Evolutionary conservation across 768 basidiomycete genomes (phyloP).

Genomic region (Crucibulum laeve): DNA sequence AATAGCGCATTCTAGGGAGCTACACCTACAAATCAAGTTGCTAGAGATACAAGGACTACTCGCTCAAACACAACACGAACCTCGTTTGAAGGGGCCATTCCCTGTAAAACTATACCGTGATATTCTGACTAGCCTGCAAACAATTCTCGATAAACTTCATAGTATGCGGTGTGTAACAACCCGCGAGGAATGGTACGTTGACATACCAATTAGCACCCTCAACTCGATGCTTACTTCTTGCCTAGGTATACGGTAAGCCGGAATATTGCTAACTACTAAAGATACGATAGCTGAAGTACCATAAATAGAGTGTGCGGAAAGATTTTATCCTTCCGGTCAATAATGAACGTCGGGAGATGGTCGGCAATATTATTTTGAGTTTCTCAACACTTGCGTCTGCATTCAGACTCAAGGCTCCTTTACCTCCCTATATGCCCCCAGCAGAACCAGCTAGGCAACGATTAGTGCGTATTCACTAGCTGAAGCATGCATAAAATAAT

Average conservation of each 20-base stretch:
- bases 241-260: slow-evolving; percentile 69
- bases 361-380: slow-evolving; percentile 89
- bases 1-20: slow-evolving; percentile 59
- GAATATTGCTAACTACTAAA: neutral
- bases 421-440: slow-evolving; percentile 96
- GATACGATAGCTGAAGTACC: neutral
- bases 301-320: slow-evolving; percentile 62
- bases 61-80: slow-evolving; percentile 87
- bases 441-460: slow-evolving; percentile 80
- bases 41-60: slow-evolving; percentile 84
- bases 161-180: slow-evolving; percentile 98
- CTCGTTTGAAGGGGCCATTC: slow-evolving; percentile 93
- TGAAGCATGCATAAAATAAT: neutral
- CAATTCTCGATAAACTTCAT: slow-evolving; percentile 84
- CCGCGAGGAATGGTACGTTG: slow-evolving; percentile 81
- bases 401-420: slow-evolving; percentile 81
- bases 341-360: slow-evolving; percentile 87
- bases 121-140: slow-evolving; percentile 77
- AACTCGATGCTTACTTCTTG: slow-evolving; percentile 4
- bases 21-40: slow-evolving; percentile 89
- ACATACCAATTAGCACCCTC: slow-evolving; percentile 6
- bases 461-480: slow-evolving; percentile 45
- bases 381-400: slow-evolving; percentile 78
- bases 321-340: slow-evolving; percentile 94
- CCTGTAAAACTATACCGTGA: slow-evolving; percentile 82